phyloP scores from a whole-genome alignment of 2,329 filamentous ascomycete species.

The Lachnellula suecica region DNA sequence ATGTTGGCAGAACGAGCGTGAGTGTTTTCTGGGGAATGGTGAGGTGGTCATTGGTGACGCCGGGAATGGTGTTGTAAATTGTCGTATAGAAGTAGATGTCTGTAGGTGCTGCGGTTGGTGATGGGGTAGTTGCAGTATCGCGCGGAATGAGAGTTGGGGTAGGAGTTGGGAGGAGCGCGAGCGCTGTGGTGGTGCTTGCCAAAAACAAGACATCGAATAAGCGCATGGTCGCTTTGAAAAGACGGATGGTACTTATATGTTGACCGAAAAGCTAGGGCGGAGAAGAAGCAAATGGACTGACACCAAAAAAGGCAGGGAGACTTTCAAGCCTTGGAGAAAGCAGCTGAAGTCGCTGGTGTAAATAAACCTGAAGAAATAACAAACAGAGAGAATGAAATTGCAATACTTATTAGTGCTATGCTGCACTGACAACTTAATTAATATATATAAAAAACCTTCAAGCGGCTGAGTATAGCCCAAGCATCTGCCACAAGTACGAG shows the following conservation, averaged over 20 bases:
- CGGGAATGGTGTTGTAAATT: slow-evolving; percentile 29
- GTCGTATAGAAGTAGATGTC: slow-evolving; percentile 30
- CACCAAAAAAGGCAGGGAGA: no score
- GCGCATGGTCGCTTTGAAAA: not conserved
- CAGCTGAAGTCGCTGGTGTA: not conserved
- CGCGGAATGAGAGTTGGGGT: not conserved
- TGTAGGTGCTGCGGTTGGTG: not conserved
- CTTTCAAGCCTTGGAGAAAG: no score
- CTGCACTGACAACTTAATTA: not conserved
- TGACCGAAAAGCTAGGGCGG: not conserved
- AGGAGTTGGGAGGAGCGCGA: not conserved
- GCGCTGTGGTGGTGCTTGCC: not conserved
- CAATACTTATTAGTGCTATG: not conserved
- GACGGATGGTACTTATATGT: no score
- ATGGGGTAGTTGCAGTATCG: not conserved
- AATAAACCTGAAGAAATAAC: not conserved
- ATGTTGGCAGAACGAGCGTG: slow-evolving; percentile 31
- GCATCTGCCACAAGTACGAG: not conserved
- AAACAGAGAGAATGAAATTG: not conserved
- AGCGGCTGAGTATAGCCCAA: not conserved
- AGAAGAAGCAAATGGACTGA: not conserved
- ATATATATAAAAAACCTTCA: not conserved
- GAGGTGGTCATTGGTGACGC: slow-evolving; percentile 29
- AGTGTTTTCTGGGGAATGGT: slow-evolving; percentile 33
- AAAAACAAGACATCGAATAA: not conserved